phyloP scores from a whole-genome alignment of 805 yeast genomes.

The Sugiyamaella mastotermitis region DNA sequence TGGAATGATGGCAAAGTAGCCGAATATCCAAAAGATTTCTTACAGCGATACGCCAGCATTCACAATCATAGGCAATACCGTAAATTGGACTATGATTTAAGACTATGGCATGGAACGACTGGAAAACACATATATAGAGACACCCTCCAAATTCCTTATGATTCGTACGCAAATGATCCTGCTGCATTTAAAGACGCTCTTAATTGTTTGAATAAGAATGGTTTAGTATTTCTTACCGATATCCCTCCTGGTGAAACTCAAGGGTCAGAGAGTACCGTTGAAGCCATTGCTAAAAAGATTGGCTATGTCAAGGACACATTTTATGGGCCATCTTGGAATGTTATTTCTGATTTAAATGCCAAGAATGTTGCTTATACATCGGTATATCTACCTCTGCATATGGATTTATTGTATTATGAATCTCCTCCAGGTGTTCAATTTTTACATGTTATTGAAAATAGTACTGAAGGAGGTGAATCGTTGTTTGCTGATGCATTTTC shows the following conservation, averaged over 20 bases:
- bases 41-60: conserved; percentile 38
- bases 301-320: conserved; percentile 69
- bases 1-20: conserved; percentile 46
- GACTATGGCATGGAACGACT: conserved; percentile 5
- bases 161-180: conserved; percentile 36
- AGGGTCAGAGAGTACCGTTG: conserved; percentile 29
- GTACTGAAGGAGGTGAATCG: conserved; percentile 59
- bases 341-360: conserved; percentile 46
- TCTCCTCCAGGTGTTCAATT: conserved; percentile 77
- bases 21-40: conserved; percentile 40
- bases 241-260: conserved; percentile 39
- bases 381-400: conserved; percentile 62
- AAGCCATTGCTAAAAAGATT: conserved; percentile 44
- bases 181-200: conserved; percentile 36
- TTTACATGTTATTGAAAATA: conserved; percentile 45
- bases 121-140: conserved; percentile 10
- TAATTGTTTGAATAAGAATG: conserved; percentile 45
- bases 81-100: conserved; percentile 24
- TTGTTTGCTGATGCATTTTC: conserved; percentile 64
- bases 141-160: conserved; percentile 31
- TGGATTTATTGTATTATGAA: conserved; percentile 72
- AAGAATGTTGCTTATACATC: conserved; percentile 67
- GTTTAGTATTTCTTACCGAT: conserved; percentile 49
- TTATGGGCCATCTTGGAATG: conserved; percentile 68
- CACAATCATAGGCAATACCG: conserved; percentile 32